phyloP scores from a whole-genome alignment of 306 rosid species.

The Chamaecrista fasciculata region DNA sequence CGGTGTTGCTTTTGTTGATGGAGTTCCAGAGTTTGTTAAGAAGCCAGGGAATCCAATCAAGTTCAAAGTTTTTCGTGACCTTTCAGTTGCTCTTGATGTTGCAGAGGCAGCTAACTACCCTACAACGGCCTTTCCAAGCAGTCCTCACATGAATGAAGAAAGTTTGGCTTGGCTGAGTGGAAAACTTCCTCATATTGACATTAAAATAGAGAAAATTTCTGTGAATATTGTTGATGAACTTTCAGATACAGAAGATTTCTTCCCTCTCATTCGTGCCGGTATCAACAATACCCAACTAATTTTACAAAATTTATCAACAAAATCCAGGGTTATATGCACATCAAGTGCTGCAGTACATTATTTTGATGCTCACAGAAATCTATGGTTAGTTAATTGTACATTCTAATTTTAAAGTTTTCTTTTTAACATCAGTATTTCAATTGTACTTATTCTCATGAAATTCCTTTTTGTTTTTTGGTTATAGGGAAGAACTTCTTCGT shows the following conservation, averaged over 20 bases:
- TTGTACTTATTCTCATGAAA: slow-evolving; percentile 15
- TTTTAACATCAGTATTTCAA: slow-evolving; percentile 9
- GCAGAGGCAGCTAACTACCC: slow-evolving; percentile 37
- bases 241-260: slow-evolving; percentile 53
- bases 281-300: slow-evolving; percentile 52
- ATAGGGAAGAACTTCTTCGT: slow-evolving; percentile 71
- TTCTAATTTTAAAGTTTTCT: slow-evolving; percentile 15
- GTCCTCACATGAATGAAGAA: slow-evolving; percentile 36
- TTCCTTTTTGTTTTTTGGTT: slow-evolving; percentile 27
- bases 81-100: slow-evolving; percentile 39
- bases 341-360: slow-evolving; percentile 48
- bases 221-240: slow-evolving; percentile 70
- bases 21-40: slow-evolving; percentile 69
- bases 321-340: slow-evolving; percentile 74
- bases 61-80: slow-evolving; percentile 67
- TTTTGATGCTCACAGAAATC: slow-evolving; percentile 67
- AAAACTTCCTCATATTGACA: slow-evolving; percentile 53
- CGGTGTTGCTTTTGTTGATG: slow-evolving; percentile 83
- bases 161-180: slow-evolving; percentile 40
- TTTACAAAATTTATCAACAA: slow-evolving; percentile 56
- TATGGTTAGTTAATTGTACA: slow-evolving; percentile 56
- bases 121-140: slow-evolving; percentile 39
- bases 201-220: slow-evolving; percentile 56
- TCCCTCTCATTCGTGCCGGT: slow-evolving; percentile 67
- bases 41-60: slow-evolving; percentile 93